Base-by-base conservation (phyloP, 108 stramenopile genomes). In the Skeletonema menzelii region DNA sequence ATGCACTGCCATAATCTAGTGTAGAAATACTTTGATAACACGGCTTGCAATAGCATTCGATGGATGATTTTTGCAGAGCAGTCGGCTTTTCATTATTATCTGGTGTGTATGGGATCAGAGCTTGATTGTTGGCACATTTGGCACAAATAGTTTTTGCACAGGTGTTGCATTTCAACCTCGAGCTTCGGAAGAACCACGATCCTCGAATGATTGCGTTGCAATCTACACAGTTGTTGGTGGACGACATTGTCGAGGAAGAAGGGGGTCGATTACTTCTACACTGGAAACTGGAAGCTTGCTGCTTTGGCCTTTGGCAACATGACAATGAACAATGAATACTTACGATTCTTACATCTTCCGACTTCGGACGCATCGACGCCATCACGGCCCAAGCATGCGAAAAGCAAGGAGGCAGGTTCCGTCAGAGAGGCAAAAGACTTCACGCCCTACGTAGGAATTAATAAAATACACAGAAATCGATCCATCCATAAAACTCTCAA, bases 11-110 rank as follows among this genome's bases (percentile, higher is more conserved):
- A 30, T 30, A 30, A 30, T 30, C 30, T 3, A 85, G 72, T n/a
- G 73, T 59, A 38, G 84, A 85, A 27, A 56, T 47, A 56, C 70
- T 46, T 35, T 82, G 68, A 79, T 75, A 85, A 57, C 84, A 85
- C 2, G 35, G 5, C 26, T 78, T 82, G 77, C 81, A 82, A 40
- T 70, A 85, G 12, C 40, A 58, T 37, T 79, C 13, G 55, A 82
- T 73, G 12, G 80, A 75, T 34, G 66, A 26, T 27, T 67, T 75
- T 35, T 65, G 20, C 12, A 67, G 0, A 55, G 76, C 4, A 26
- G 44, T 13, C 30, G 59, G 27, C 44, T 75, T 47, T 35, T 49
- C 42, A 22, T 49, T 49, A n/a, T n/a, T n/a, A n/a, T n/a, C n/a
- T 24, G 47, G 15, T 49, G 47, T 49, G 56, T 66, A 75, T 13